Evolutionary conservation across 2,329 filamentous ascomycete genomes (phyloP).

Genomic region (Phyllosticta paracitricarpa): DNA sequence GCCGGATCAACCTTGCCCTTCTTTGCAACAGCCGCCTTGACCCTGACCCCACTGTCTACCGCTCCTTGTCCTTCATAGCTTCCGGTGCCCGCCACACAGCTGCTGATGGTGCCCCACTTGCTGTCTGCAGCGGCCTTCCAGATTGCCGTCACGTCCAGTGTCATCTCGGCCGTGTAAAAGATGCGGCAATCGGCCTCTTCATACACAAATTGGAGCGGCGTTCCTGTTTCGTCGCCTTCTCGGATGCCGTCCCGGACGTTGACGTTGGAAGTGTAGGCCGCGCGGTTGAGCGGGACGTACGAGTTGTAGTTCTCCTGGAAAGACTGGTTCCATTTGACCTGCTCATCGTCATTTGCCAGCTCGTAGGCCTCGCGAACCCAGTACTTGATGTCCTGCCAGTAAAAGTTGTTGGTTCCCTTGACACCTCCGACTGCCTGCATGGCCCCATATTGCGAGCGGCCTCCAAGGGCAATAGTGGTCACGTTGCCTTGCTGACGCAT

Average conservation of each 20-base stretch:
- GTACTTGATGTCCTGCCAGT: conserved; percentile 23
- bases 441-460: conserved; percentile 33
- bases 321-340: conserved; percentile 19
- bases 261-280: conserved; percentile 15
- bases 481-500: conserved; percentile 43
- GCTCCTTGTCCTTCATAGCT: neutral
- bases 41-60: neutral
- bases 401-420: conserved; percentile 37
- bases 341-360: conserved; percentile 12
- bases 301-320: conserved; percentile 19
- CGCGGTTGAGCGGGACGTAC: conserved; percentile 20
- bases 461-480: conserved; percentile 45
- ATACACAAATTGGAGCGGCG: conserved; percentile 30
- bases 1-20: conserved; percentile 15
- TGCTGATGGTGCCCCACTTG: conserved; percentile 22
- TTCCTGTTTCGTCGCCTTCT: conserved; percentile 21
- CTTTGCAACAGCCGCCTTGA: conserved; percentile 15
- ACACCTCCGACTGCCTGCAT: conserved; percentile 48
- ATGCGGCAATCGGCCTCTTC: conserved; percentile 31
- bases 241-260: conserved; percentile 28
- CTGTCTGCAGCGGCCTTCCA: conserved; percentile 31
- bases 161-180: conserved; percentile 33
- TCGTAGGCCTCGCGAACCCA: conserved; percentile 17
- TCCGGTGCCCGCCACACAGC: conserved; percentile 20
- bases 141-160: conserved; percentile 25